Evolutionary conservation across 352 stramenopile species (phyloP).

Genomic region (Phytophthora niederhauseri): DNA sequence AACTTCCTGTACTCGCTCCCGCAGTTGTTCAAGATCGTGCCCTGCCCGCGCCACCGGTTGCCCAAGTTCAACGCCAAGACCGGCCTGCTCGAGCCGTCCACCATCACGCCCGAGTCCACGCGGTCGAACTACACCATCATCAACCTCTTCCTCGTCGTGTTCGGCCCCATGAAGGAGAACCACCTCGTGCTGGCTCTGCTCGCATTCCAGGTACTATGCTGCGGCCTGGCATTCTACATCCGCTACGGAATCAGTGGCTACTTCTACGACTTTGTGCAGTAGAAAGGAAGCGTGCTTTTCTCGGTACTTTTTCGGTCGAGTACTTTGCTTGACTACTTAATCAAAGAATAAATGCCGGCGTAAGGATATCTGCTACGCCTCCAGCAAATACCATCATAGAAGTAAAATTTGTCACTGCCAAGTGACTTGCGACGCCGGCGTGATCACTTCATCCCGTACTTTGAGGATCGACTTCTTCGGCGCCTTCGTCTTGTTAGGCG

Average conservation of each 20-base stretch:
- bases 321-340: slow-evolving; percentile 12
- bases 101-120: slow-evolving; percentile 85
- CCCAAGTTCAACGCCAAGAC: slow-evolving; percentile 95
- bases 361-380: not conserved
- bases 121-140: slow-evolving; percentile 91
- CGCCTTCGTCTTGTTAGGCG: slow-evolving; percentile 48
- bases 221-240: slow-evolving; percentile 80
- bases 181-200: slow-evolving; percentile 71
- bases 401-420: slow-evolving; percentile 32
- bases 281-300: slow-evolving; percentile 36
- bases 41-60: slow-evolving; percentile 97
- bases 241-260: slow-evolving; percentile 86
- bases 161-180: slow-evolving; percentile 85
- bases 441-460: slow-evolving; percentile 39
- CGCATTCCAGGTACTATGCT: slow-evolving; percentile 78
- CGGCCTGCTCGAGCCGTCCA: slow-evolving; percentile 93
- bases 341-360: slow-evolving; percentile 17
- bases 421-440: slow-evolving; percentile 40
- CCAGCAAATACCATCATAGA: not conserved
- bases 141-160: slow-evolving; percentile 86
- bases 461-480: slow-evolving; percentile 70
- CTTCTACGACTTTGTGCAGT: slow-evolving; percentile 90
- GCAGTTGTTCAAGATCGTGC: slow-evolving; percentile 98
- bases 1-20: slow-evolving; percentile 99
- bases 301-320: not conserved